Evolutionary conservation across 371 early-diverging fungal species (phyloP).

Genomic region (Thermomucor indicae-seudaticae): DNA sequence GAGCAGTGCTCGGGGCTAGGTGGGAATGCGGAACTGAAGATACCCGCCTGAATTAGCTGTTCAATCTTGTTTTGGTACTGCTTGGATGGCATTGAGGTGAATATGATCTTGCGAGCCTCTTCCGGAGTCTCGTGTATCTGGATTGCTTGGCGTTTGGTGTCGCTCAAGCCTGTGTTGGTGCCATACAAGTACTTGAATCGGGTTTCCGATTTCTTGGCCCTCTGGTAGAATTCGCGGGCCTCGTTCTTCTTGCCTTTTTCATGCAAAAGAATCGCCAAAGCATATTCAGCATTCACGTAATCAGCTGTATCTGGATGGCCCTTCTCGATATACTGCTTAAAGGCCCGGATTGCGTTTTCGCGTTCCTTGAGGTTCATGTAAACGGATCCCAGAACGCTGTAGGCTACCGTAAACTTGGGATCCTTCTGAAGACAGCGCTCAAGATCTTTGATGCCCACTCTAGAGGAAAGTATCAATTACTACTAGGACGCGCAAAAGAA

Average conservation of each 20-base stretch:
- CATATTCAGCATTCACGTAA: conserved; percentile 54
- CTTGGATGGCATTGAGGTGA: conserved; percentile 27
- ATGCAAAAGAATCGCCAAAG: conserved; percentile 44
- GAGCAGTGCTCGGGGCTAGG: conserved; percentile 48
- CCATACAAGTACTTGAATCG: conserved; percentile 58
- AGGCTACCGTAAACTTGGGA: conserved; percentile 48
- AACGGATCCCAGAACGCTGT: conserved; percentile 57
- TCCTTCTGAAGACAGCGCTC: conserved; percentile 48
- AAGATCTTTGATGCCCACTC: conserved; percentile 58
- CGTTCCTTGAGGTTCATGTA: conserved; percentile 52
- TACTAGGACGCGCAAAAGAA: background rate
- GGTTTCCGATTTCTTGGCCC: conserved; percentile 51
- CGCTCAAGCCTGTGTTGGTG: conserved; percentile 49
- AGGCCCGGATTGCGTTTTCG: conserved; percentile 52
- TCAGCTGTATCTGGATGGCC: conserved; percentile 59
- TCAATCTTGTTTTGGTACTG: conserved; percentile 36
- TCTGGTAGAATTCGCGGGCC: conserved; percentile 46
- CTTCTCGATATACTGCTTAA: conserved; percentile 47
- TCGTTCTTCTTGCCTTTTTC: conserved; percentile 54
- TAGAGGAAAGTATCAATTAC: background rate
- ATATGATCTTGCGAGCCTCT: conserved; percentile 32
- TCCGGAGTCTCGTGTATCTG: conserved; percentile 36
- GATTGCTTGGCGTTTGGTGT: conserved; percentile 56
- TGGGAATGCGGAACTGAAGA: conserved; percentile 32
- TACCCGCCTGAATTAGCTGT: conserved; percentile 39